A percentile compares a stretch with the other conserved stretches of the same genome.
Evolutionary conservation across 352 stramenopile species (phyloP).

Genomic region (Phytopythium litorale): DNA sequence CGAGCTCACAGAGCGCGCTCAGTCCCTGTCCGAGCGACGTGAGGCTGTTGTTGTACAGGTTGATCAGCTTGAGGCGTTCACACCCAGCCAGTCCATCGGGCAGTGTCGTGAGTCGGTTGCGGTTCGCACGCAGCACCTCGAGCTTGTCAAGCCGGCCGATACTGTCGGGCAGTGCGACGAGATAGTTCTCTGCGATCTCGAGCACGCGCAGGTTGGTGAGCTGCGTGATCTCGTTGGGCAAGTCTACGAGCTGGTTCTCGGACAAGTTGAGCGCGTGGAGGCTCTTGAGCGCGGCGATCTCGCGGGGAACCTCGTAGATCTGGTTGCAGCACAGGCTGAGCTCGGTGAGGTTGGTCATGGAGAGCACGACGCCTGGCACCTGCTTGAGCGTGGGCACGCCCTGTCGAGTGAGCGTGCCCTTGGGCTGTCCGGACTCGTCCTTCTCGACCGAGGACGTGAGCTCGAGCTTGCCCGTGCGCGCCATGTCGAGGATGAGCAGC

Average conservation of each 20-base stretch:
- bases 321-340: slow-evolving; percentile 69
- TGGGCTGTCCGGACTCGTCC: slow-evolving; percentile 29
- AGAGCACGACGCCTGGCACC: slow-evolving; percentile 56
- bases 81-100: slow-evolving; percentile 52
- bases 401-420: slow-evolving; percentile 46
- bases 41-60: slow-evolving; percentile 80
- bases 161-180: slow-evolving; percentile 37
- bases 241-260: slow-evolving; percentile 54
- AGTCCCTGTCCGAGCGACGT: slow-evolving; percentile 40
- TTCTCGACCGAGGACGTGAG: slow-evolving; percentile 52
- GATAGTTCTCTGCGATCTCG: slow-evolving; percentile 53
- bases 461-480: slow-evolving; percentile 40
- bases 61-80: slow-evolving; percentile 45
- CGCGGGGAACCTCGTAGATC: slow-evolving; percentile 46
- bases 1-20: slow-evolving; percentile 44
- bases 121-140: slow-evolving; percentile 45
- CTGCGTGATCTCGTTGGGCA: slow-evolving; percentile 42
- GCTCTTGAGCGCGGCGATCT: slow-evolving; percentile 43
- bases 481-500: slow-evolving; percentile 52
- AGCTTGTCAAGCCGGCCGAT: slow-evolving; percentile 53
- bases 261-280: slow-evolving; percentile 49
- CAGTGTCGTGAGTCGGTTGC: slow-evolving; percentile 47
- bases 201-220: slow-evolving; percentile 47
- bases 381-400: slow-evolving; percentile 43
- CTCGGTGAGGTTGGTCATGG: slow-evolving; percentile 52